These are phyloP conservation scores for Dothideomycetes sp. DNA, from an alignment of 2,329 filamentous ascomycete genomes.

Conservation along the genomic window DNA sequence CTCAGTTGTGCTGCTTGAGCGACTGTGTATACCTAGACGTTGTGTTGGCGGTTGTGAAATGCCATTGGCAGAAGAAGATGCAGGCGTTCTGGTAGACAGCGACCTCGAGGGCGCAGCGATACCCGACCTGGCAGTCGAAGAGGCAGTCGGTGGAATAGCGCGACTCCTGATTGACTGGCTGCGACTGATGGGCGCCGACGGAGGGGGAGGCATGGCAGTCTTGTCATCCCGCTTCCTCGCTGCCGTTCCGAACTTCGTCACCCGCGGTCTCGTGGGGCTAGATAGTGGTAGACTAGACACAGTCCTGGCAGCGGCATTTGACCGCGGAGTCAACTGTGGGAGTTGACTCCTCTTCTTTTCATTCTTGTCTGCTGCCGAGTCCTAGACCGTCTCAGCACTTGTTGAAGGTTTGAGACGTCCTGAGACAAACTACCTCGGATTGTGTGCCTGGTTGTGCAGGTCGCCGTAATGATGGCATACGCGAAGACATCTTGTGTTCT, in stretches of 20 bases:
- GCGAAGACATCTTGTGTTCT: constrained; percentile 1
- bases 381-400: constrained; percentile 12
- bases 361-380: not conserved
- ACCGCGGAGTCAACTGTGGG: constrained; percentile 10
- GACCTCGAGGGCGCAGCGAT: not conserved
- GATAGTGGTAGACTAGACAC: not conserved
- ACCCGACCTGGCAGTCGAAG: not conserved
- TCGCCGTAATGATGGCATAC: constrained; percentile 4
- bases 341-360: constrained; percentile 10
- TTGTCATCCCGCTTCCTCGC: not conserved
- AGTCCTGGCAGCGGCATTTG: constrained; percentile 1
- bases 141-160: not conserved
- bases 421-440: constrained; percentile 7
- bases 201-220: constrained; percentile 10
- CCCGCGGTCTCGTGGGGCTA: not conserved
- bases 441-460: not conserved
- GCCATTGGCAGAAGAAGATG: not conserved
- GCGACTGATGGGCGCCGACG: not conserved
- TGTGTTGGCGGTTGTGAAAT: not conserved
- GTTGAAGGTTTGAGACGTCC: constrained; percentile 10
- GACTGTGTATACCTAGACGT: not conserved
- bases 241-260: not conserved
- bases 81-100: not conserved
- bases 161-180: not conserved
- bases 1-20: constrained; percentile 1